A percentile compares a stretch with the other conserved stretches of the same genome.
phyloP scores from a whole-genome alignment of 2,329 filamentous ascomycete genomes.

The Botrytis fragariae region DNA sequence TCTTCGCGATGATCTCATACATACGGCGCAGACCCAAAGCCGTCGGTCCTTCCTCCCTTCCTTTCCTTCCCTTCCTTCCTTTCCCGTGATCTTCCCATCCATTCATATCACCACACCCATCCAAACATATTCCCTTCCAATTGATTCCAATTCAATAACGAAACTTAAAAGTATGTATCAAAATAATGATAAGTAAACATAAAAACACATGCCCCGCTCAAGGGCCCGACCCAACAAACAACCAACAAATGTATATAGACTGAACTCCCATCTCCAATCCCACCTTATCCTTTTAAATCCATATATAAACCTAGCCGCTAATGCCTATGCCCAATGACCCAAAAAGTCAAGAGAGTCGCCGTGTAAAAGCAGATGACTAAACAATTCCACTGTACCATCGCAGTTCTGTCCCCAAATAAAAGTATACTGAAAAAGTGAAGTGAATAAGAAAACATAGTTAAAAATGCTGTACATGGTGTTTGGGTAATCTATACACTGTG shows the following conservation, averaged over 20 bases:
- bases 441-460: constrained; percentile 12
- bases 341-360: constrained; percentile 11
- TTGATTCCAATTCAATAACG: not conserved
- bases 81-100: not conserved
- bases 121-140: constrained; percentile 9
- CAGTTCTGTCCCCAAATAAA: constrained; percentile 11
- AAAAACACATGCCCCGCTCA: not conserved
- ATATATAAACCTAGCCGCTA: constrained; percentile 17
- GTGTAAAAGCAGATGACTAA: constrained; percentile 1
- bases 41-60: not conserved
- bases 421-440: constrained; percentile 15
- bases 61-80: not conserved
- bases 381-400: constrained; percentile 1
- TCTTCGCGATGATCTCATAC: not conserved
- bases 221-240: constrained; percentile 5
- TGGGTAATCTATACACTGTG: constrained; percentile 6
- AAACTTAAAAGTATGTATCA: not conserved
- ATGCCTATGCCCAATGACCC: constrained; percentile 14
- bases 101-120: constrained; percentile 12
- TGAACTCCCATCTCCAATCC: constrained; percentile 15
- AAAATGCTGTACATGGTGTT: constrained; percentile 14
- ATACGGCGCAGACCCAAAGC: not conserved
- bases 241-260: not conserved
- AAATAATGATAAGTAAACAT: constrained; percentile 3
- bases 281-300: constrained; percentile 13